phyloP scores from a whole-genome alignment of 2,329 filamentous ascomycete genomes.

The Cyphellophora europaea region DNA sequence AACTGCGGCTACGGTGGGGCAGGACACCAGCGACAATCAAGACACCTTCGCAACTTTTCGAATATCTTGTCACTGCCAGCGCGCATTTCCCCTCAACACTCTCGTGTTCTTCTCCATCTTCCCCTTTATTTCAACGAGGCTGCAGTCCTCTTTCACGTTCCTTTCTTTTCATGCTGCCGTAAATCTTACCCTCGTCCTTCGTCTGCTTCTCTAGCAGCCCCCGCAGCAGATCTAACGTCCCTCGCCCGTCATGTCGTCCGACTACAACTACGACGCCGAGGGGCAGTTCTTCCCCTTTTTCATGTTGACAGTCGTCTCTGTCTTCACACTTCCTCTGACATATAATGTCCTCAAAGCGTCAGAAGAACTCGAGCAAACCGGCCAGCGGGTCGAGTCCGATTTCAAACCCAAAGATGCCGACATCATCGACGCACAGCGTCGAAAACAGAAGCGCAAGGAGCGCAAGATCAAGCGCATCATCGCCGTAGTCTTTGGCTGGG shows the following conservation, averaged over 20 bases:
- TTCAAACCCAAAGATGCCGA: conserved; percentile 77
- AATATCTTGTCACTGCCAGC: no score
- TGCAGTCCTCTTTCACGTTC: no score
- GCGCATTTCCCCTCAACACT: no score
- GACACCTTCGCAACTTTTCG: no score
- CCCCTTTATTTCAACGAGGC: no score
- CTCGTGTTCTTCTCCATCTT: no score
- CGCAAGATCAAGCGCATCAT: conserved; percentile 76
- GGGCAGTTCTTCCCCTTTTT: conserved; percentile 99
- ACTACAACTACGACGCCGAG: conserved; percentile 98
- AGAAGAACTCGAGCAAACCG: conserved; percentile 64
- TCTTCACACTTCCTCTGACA: conserved; percentile 83
- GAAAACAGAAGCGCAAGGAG: conserved; percentile 82
- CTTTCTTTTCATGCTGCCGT: no score
- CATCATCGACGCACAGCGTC: conserved; percentile 71
- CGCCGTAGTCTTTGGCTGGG: conserved; percentile 68
- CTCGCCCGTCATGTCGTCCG: conserved; percentile 83
- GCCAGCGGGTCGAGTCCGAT: conserved; percentile 70
- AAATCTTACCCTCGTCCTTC: no score
- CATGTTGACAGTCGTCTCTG: conserved; percentile 77
- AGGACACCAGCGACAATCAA: no score
- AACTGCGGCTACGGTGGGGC: no score
- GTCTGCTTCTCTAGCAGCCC: no score
- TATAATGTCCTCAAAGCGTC: conserved; percentile 71
- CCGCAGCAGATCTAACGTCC: no score